Evolutionary conservation across 352 stramenopile species (phyloP).

Genomic region (Phytophthora citricola): DNA sequence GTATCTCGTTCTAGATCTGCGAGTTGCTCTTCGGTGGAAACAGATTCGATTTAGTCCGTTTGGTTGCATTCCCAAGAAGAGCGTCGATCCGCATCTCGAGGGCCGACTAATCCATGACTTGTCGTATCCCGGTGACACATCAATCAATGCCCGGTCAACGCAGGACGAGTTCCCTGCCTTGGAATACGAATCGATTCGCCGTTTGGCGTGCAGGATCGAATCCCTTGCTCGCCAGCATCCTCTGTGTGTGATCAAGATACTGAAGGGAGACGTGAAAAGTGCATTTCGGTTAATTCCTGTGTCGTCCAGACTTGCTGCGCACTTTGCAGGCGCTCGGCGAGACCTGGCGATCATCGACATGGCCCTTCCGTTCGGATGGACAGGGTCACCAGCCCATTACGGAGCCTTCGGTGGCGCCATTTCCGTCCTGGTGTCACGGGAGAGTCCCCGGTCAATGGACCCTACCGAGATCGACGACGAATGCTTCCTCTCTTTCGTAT

Average conservation of each 20-base stretch:
- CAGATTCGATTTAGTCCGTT: too few species aligned
- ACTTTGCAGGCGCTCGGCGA: slow-evolving; percentile 8
- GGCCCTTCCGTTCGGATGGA: too few species aligned
- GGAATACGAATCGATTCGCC: neutral
- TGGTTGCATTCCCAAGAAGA: too few species aligned
- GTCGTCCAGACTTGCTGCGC: neutral
- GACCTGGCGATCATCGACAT: slow-evolving; percentile 12
- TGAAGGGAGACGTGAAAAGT: slow-evolving; percentile 30
- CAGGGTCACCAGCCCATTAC: too few species aligned
- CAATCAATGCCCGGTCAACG: too few species aligned
- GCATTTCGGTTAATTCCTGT: slow-evolving; percentile 14
- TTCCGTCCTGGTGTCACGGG: neutral
- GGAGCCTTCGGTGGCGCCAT: too few species aligned
- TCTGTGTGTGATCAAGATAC: neutral
- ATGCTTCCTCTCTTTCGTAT: slow-evolving; percentile 34
- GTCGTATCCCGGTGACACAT: too few species aligned
- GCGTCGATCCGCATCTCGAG: too few species aligned
- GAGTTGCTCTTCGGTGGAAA: too few species aligned
- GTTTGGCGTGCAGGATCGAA: slow-evolving; percentile 12
- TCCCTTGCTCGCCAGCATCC: neutral
- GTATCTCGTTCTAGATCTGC: too few species aligned
- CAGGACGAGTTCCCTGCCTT: too few species aligned
- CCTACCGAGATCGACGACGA: neutral
- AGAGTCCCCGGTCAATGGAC: slow-evolving; percentile 10
- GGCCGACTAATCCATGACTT: too few species aligned